Base-by-base conservation (phyloP, 306 rosid species). In the Chamaecrista fasciculata region DNA sequence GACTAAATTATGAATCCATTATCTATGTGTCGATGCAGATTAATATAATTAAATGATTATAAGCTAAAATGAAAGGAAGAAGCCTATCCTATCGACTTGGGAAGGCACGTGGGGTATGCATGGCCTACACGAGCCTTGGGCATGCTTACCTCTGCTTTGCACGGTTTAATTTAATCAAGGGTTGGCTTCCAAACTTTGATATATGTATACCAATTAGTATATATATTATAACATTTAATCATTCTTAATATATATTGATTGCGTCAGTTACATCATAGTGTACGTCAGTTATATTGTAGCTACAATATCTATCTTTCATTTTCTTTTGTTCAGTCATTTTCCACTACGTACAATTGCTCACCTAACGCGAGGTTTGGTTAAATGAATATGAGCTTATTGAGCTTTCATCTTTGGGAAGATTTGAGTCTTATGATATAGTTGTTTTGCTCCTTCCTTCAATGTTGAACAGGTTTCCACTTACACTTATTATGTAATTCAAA, bases 31-130 rank as follows among this genome's bases (percentile, higher is more conserved):
- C 62, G 18, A 7, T 19, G 44, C 19, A 4, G 12, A 62, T 37
- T 25, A 37, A 24, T 16, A 50, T 25, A 25, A 25, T 37, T 5
- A 15, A 24, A 7, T 0, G 49, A 12, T 33, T 1, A 18, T 47
- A 37, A 26, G 21, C n/a, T 47, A 15, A 2, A 15, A 16, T 10
- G 47, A 8, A 8, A 24, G 26, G 65, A 59, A 16, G 46, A 15
- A 33, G 55, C 11, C 39, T 48, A 42, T 23, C 11, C 39, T 48
- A 42, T 23, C 56, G 59, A 62, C 10, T 43, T 39, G 2, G 46
- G 46, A 33, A 59, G 26, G 39, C 81, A 31, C 72, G 81, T 71
- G 81, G 78, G 39, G 61, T 3, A 53, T 20, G 65, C 78, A 76
- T 61, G 78, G 29, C 25, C 37, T 37, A 25, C 84, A 67, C 76